phyloP scores from a whole-genome alignment of 768 basidiomycete species.

The Phylloporus scabripes region DNA sequence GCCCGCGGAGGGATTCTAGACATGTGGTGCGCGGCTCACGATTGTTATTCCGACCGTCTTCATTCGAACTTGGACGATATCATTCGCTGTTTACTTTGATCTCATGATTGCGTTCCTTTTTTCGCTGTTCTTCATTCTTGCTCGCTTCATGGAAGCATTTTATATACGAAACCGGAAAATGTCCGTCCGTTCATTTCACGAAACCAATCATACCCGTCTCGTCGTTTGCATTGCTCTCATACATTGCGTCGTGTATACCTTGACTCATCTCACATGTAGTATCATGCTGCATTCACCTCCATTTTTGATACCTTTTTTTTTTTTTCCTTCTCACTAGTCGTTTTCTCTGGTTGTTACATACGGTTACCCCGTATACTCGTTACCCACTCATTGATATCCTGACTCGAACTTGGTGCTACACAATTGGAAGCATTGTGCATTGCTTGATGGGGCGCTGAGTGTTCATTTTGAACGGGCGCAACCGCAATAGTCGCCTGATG shows the following conservation, averaged over 20 bases:
- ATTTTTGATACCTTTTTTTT: constrained; percentile 32
- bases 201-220: constrained; percentile 30
- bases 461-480: constrained; percentile 25
- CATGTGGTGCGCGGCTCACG: constrained; percentile 23
- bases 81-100: constrained; percentile 23
- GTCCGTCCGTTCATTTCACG: constrained; percentile 32
- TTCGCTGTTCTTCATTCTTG: constrained; percentile 21
- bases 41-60: constrained; percentile 27
- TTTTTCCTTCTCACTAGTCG: constrained; percentile 2
- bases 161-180: constrained; percentile 34
- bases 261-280: constrained; percentile 34
- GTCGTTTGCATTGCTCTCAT: constrained; percentile 35
- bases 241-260: constrained; percentile 35
- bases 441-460: constrained; percentile 17
- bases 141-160: constrained; percentile 24
- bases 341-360: constrained; percentile 26
- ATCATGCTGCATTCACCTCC: constrained; percentile 31
- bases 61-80: constrained; percentile 30
- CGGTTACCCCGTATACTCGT: constrained; percentile 36
- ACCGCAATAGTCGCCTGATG: constrained; percentile 8
- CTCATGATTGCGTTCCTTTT: constrained; percentile 33
- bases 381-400: constrained; percentile 33
- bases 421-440: constrained; percentile 5
- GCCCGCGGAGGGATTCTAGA: constrained; percentile 28
- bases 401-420: constrained; percentile 19